These are phyloP conservation scores for Aspergillus saccharolyticus DNA, from an alignment of 495 filamentous ascomycete species.

Conservation along the genomic window DNA sequence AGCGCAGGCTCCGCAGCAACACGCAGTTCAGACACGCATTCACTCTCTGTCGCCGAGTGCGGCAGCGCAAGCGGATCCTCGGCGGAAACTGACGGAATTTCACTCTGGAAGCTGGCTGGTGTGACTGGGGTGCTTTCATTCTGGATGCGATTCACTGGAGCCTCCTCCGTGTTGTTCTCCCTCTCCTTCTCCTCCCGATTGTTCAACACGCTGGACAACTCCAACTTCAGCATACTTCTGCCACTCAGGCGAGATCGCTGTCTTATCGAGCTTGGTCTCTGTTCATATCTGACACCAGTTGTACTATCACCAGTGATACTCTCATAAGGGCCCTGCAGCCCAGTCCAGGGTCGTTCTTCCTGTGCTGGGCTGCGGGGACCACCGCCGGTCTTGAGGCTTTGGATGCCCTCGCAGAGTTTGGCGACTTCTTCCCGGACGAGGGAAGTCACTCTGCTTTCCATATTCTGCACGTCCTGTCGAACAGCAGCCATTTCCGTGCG, in stretches of 20 bases:
- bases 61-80: too few species aligned
- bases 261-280: not conserved
- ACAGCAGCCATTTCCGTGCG: conserved; percentile 7
- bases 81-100: too few species aligned
- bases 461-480: conserved; percentile 7
- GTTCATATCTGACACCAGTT: not conserved
- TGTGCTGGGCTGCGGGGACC: not conserved
- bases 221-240: not conserved
- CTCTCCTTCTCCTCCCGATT: not conserved
- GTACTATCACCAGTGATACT: too few species aligned
- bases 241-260: not conserved
- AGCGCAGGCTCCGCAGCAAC: too few species aligned
- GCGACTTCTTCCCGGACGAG: conserved; percentile 14
- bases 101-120: too few species aligned
- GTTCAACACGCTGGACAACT: not conserved
- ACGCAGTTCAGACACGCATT: too few species aligned
- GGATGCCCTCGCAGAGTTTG: conserved; percentile 13
- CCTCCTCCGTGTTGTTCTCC: too few species aligned
- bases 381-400: not conserved
- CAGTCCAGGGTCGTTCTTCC: not conserved
- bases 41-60: too few species aligned
- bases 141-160: too few species aligned
- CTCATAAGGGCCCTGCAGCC: not conserved
- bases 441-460: conserved; percentile 10
- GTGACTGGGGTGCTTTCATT: too few species aligned